phyloP scores from a whole-genome alignment of 1,284 basidiomycete species.

The Microbotryomycetes sp. region DNA sequence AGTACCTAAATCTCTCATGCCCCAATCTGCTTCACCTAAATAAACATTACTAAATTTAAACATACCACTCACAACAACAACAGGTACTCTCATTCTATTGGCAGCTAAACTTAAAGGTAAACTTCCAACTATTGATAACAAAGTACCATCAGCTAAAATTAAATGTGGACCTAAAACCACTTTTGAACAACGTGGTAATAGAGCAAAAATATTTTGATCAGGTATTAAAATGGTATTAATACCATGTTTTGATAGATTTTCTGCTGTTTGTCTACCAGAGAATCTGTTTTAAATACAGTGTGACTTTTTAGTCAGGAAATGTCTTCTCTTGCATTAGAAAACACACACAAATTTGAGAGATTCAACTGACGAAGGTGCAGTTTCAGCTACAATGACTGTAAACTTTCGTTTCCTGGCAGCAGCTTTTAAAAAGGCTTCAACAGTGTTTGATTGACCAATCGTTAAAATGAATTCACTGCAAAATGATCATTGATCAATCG shows the following conservation, averaged over 20 bases:
- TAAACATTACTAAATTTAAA: constrained; percentile 93
- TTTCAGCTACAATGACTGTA: constrained; percentile 93
- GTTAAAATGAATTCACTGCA: constrained; percentile 90
- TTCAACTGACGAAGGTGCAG: constrained; percentile 69
- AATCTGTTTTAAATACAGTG: constrained; percentile 50
- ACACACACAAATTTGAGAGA: neutral
- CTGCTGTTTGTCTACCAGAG: constrained; percentile 77
- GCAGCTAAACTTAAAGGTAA: constrained; percentile 81
- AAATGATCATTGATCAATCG: constrained; percentile 2
- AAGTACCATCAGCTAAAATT: constrained; percentile 90
- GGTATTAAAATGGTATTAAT: constrained; percentile 93
- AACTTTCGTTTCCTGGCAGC: constrained; percentile 87
- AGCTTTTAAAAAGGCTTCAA: constrained; percentile 86
- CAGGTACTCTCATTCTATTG: constrained; percentile 83
- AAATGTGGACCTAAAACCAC: constrained; percentile 82
- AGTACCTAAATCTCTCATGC: constrained; percentile 78
- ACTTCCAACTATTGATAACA: constrained; percentile 81
- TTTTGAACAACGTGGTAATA: constrained; percentile 96
- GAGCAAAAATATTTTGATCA: constrained; percentile 86
- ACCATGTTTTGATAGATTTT: constrained; percentile 64
- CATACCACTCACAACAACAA: constrained; percentile 89
- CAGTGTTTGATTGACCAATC: constrained; percentile 86
- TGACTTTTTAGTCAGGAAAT: neutral
- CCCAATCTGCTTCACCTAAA: constrained; percentile 77
- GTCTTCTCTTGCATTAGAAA: neutral